Conservation (phyloP, 225 moss, liverwort and hornwort genomes). For the Bryoerythrophyllum caledonicum region DNA sequence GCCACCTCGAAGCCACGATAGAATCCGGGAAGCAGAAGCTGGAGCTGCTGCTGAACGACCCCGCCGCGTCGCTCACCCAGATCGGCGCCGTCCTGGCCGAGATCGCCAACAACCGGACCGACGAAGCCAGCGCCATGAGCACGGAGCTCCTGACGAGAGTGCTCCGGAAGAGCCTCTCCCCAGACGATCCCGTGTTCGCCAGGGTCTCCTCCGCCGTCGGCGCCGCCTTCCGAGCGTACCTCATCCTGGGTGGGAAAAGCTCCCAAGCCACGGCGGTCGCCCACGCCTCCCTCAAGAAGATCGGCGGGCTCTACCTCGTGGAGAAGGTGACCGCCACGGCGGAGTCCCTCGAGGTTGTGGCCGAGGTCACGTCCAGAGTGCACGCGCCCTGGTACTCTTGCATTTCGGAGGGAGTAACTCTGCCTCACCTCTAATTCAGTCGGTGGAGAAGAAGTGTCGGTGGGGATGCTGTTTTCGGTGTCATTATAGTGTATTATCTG, state of each 20-base stretch:
- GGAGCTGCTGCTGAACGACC: constrained; percentile 66
- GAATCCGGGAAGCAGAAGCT: constrained; percentile 64
- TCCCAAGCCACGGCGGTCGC: constrained; percentile 64
- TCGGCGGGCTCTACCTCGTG: constrained; percentile 77
- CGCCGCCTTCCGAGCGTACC: constrained; percentile 69
- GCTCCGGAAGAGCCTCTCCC: constrained; percentile 78
- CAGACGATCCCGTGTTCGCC: constrained; percentile 82
- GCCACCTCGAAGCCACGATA: constrained; percentile 40
- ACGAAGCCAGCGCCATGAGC: constrained; percentile 39
- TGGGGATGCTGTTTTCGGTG: too few relatives aligned
- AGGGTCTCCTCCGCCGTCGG: constrained; percentile 81
- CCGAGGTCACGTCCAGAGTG: constrained; percentile 67
- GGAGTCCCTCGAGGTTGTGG: constrained; percentile 64
- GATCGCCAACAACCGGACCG: constrained; percentile 62
- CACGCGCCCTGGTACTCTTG: constrained; percentile 94
- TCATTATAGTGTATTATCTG: too few relatives aligned
- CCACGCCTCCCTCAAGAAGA: constrained; percentile 74
- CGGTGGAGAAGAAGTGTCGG: too few relatives aligned
- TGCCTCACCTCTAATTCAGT: too few relatives aligned
- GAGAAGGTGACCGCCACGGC: constrained; percentile 71
- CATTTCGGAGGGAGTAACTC: constrained; percentile 29
- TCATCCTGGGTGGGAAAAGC: constrained; percentile 76
- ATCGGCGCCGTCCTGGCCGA: constrained; percentile 79
- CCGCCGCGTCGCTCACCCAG: constrained; percentile 63
- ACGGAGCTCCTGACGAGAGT: constrained; percentile 82